These are phyloP conservation scores for Aspergillus sclerotioniger DNA, from an alignment of 495 filamentous ascomycete species.

Conservation along the genomic window DNA sequence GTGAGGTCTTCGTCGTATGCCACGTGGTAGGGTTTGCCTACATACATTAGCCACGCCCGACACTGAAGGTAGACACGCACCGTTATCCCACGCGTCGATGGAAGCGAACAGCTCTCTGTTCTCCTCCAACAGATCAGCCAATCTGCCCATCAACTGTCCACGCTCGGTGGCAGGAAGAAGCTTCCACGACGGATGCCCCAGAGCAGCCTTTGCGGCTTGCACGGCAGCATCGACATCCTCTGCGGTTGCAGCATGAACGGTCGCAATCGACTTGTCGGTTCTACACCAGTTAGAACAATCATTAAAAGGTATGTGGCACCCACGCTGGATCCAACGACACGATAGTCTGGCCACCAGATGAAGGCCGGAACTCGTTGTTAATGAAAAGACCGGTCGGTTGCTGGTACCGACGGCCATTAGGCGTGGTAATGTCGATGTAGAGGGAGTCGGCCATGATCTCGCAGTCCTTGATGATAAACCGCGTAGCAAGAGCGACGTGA, in stretches of 20 bases:
- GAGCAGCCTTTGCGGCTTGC: conserved; percentile 73
- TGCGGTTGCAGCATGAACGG: conserved; percentile 74
- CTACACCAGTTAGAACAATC: conserved; percentile 38
- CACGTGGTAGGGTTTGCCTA: conserved; percentile 70
- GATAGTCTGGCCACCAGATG: conserved; percentile 68
- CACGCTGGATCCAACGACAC: conserved; percentile 70
- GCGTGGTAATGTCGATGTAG: conserved; percentile 70
- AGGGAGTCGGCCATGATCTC: conserved; percentile 13
- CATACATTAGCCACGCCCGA: conserved; percentile 6
- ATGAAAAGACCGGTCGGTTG: conserved; percentile 89
- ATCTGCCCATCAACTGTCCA: conserved; percentile 68
- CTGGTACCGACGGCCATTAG: conserved; percentile 79
- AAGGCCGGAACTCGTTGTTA: conserved; percentile 87
- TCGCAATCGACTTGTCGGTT: conserved; percentile 78
- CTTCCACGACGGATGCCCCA: conserved; percentile 75
- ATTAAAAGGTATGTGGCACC: conserved; percentile 31
- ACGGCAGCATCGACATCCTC: conserved; percentile 86
- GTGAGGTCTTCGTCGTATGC: conserved; percentile 69
- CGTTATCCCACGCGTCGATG: conserved; percentile 94
- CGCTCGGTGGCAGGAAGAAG: conserved; percentile 70
- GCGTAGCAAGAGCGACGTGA: neutral
- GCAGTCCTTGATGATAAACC: too few relatives aligned
- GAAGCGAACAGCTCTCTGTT: conserved; percentile 75
- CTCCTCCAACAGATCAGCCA: conserved; percentile 69
- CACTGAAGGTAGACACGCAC: conserved; percentile 27